phyloP scores from a whole-genome alignment of 768 basidiomycete genomes.

The Mycena galopus region DNA sequence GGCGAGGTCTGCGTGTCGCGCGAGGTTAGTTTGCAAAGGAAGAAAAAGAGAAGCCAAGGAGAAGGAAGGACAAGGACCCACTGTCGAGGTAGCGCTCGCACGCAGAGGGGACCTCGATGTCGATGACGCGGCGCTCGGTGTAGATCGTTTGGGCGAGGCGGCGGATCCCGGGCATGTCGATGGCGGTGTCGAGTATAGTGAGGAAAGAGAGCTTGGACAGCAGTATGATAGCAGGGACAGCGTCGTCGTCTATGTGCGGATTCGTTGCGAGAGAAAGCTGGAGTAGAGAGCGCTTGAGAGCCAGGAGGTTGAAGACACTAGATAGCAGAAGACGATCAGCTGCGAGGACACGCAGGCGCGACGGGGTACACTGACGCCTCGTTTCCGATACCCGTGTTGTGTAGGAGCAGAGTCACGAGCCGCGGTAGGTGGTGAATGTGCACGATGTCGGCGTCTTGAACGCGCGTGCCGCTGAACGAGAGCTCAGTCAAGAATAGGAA shows the following conservation, averaged over 20 bases:
- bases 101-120: constrained; percentile 65
- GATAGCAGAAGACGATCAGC: constrained; percentile 17
- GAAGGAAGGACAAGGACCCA: constrained; percentile 43
- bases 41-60: not conserved
- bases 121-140: constrained; percentile 55
- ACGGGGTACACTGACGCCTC: constrained; percentile 62
- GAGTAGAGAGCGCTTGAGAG: constrained; percentile 66
- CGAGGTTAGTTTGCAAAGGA: not conserved
- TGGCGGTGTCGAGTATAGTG: constrained; percentile 64
- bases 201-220: constrained; percentile 63
- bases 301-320: constrained; percentile 70
- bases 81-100: constrained; percentile 70
- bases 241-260: constrained; percentile 66
- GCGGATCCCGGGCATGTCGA: constrained; percentile 72
- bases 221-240: constrained; percentile 65
- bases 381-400: constrained; percentile 69
- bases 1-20: constrained; percentile 55
- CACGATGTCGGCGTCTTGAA: constrained; percentile 63
- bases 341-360: not conserved
- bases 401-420: constrained; percentile 60
- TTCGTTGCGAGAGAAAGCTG: constrained; percentile 68
- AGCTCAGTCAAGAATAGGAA: constrained; percentile 66
- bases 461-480: constrained; percentile 58
- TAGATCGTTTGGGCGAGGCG: constrained; percentile 56
- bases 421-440: constrained; percentile 68